A percentile compares a stretch with the other conserved stretches of the same genome.
Evolutionary conservation across 2,329 filamentous ascomycete genomes (phyloP).

Genomic region (Calonectria pseudoturangicola): DNA sequence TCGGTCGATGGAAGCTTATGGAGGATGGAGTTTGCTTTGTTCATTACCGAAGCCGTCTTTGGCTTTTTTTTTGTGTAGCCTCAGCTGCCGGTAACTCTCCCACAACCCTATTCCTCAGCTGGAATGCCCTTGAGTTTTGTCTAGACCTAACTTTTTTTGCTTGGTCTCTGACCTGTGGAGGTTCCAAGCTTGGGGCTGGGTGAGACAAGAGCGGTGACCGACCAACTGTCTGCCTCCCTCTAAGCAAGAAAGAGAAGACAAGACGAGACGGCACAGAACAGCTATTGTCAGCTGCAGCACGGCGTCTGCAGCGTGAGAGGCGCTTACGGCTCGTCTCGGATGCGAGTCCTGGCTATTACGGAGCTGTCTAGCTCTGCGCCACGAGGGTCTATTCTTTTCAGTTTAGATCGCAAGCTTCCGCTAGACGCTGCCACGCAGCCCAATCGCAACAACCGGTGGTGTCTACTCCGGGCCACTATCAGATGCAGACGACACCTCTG

Average conservation of each 20-base stretch:
- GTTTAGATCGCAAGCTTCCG: constrained; percentile 8
- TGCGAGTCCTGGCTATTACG: background rate
- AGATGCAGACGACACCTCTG: background rate
- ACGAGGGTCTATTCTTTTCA: constrained; percentile 8
- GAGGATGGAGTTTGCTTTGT: background rate
- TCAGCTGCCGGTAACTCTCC: constrained; percentile 23
- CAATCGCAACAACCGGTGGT: constrained; percentile 12
- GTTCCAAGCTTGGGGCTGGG: background rate
- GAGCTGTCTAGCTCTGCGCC: background rate
- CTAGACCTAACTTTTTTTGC: background rate
- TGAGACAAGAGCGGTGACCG: background rate
- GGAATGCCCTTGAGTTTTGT: constrained; percentile 25
- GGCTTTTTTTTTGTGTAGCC: constrained; percentile 21
- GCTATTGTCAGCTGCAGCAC: background rate
- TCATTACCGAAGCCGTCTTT: constrained; percentile 15
- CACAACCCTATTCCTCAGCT: constrained; percentile 22
- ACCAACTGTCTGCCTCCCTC: background rate
- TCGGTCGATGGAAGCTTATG: constrained; percentile 7
- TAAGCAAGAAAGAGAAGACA: background rate
- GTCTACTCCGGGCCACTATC: background rate
- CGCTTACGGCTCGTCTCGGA: constrained; percentile 1
- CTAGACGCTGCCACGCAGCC: background rate
- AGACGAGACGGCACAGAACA: background rate
- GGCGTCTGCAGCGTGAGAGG: constrained; percentile 10
- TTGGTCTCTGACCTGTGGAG: background rate